Conservation (phyloP, 306 rosid species). For the Citrullus amarus region DNA sequence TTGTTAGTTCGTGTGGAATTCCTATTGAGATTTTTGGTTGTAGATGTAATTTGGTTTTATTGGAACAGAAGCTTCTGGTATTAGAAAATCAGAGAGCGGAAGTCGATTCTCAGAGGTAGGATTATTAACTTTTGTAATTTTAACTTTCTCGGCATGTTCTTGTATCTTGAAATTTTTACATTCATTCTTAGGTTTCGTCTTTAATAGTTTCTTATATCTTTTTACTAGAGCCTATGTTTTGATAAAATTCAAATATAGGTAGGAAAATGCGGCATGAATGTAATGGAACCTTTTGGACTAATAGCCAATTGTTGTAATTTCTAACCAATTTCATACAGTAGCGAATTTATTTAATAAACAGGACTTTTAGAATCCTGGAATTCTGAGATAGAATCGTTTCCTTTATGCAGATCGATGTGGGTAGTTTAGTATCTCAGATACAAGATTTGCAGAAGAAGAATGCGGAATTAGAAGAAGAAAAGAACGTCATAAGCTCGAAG, state of each 20-base stretch:
- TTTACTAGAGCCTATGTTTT: neutral
- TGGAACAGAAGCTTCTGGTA: conserved; percentile 31
- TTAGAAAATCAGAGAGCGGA: conserved; percentile 62
- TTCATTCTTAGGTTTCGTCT: neutral
- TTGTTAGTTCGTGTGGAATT: neutral
- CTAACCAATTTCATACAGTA: neutral
- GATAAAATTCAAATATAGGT: neutral
- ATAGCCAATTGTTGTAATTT: neutral
- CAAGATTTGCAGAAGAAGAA: conserved; percentile 60
- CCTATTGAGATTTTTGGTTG: neutral
- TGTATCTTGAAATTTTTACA: neutral
- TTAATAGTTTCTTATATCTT: neutral
- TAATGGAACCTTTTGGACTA: neutral
- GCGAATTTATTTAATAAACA: neutral
- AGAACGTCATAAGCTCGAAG: conserved; percentile 32
- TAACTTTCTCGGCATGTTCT: neutral
- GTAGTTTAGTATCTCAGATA: conserved; percentile 62
- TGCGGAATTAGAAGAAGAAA: conserved; percentile 50
- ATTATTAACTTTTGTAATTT: neutral
- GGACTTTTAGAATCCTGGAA: neutral
- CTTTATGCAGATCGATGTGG: conserved; percentile 45
- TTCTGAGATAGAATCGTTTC: neutral
- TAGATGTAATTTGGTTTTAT: neutral
- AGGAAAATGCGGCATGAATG: neutral
- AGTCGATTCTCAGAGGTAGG: conserved; percentile 60